Evolutionary conservation across 495 filamentous ascomycete genomes (phyloP).

Genomic region (Lophiotrema nucula): DNA sequence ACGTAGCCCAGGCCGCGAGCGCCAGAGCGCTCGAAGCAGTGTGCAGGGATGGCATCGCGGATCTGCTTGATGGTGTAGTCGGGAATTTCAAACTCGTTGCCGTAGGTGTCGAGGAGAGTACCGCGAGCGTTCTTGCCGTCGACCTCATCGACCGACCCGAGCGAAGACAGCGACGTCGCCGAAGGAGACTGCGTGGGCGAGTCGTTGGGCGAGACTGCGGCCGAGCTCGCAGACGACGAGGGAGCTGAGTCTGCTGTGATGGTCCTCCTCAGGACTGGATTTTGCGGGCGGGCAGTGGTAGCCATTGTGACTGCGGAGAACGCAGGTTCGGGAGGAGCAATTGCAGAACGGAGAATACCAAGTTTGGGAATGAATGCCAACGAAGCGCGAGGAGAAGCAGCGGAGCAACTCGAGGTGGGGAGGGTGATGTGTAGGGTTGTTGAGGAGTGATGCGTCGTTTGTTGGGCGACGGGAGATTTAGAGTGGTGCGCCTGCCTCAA

Average conservation of each 20-base stretch:
- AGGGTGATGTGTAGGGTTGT: neutral
- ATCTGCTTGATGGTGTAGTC: conserved; percentile 81
- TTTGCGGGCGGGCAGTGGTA: conserved; percentile 58
- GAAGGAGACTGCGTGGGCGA: conserved; percentile 56
- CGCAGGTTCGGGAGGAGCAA: conserved; percentile 1
- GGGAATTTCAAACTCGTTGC: conserved; percentile 71
- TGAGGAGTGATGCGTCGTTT: conserved; percentile 19
- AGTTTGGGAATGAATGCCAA: neutral
- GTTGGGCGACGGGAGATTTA: conserved; percentile 9
- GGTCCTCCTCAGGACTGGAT: conserved; percentile 52
- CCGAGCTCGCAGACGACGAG: conserved; percentile 62
- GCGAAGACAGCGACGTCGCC: conserved; percentile 79
- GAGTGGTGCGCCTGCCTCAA: conserved; percentile 1
- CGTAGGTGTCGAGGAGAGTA: conserved; percentile 61
- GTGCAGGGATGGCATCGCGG: conserved; percentile 74
- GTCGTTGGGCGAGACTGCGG: conserved; percentile 62
- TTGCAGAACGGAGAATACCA: conserved; percentile 2
- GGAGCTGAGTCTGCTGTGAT: conserved; percentile 48
- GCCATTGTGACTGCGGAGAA: conserved; percentile 47
- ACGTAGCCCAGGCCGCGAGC: conserved; percentile 64
- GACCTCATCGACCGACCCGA: conserved; percentile 62
- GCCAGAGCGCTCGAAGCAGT: conserved; percentile 75
- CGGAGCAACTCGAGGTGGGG: neutral
- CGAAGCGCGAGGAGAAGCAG: neutral
- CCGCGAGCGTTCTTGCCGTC: conserved; percentile 41